Percentiles rank a stretch among this genome's conserved stretches.
Conservation (phyloP, 2,329 filamentous ascomycete genomes). For the Capronia americana region DNA sequence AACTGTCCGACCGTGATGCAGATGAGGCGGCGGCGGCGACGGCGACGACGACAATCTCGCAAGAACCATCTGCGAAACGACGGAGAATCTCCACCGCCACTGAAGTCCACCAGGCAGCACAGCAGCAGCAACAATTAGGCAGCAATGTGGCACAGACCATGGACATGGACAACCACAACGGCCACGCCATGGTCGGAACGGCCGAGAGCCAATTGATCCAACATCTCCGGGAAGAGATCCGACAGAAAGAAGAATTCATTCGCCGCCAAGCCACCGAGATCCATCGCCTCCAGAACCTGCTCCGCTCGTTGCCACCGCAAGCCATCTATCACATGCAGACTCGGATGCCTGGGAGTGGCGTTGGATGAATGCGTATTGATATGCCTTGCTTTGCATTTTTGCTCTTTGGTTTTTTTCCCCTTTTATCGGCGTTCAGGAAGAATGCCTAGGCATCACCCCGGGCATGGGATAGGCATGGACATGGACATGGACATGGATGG, state of each 20-base stretch:
- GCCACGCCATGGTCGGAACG: slow-evolving; percentile 2
- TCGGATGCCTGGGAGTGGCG: slow-evolving; percentile 26
- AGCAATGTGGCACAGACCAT: slow-evolving; percentile 9
- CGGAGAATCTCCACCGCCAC: slow-evolving; percentile 21
- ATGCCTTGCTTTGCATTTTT: not conserved
- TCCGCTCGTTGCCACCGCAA: slow-evolving; percentile 32
- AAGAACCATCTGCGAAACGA: slow-evolving; percentile 25
- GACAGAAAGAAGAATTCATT: slow-evolving; percentile 32
- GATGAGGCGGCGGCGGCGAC: not conserved
- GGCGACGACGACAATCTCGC: not conserved
- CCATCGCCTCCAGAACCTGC: slow-evolving; percentile 28
- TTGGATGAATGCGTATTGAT: slow-evolving; percentile 10
- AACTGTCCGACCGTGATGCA: slow-evolving; percentile 19
- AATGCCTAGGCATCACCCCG: too few relatives aligned
- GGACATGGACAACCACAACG: not conserved
- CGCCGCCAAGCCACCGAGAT: slow-evolving; percentile 30
- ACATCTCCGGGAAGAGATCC: slow-evolving; percentile 25
- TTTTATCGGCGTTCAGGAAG: not conserved
- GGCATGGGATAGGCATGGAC: too few relatives aligned
- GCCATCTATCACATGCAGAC: slow-evolving; percentile 26
- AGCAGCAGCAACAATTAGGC: slow-evolving; percentile 15
- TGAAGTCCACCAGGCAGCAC: slow-evolving; percentile 4
- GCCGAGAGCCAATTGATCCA: slow-evolving; percentile 27
- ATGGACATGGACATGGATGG: too few relatives aligned
- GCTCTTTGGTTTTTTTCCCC: not conserved